Conservation (phyloP, 2,329 filamentous ascomycete species). For the Xylaria sp. region DNA sequence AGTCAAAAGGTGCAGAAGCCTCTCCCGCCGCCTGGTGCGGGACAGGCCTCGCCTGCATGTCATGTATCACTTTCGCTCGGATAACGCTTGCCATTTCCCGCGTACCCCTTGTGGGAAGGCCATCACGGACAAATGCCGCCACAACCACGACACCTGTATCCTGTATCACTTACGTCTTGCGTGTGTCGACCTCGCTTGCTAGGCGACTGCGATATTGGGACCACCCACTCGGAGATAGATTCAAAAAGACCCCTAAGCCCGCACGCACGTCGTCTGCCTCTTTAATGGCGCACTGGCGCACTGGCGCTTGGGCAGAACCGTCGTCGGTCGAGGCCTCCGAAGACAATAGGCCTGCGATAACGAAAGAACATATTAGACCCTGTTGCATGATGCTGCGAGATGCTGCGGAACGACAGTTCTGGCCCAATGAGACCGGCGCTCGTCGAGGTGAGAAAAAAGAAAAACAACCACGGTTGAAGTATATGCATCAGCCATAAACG, state of each 20-base stretch:
- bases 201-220: conserved; percentile 40
- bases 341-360: too few species aligned
- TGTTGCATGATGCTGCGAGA: conserved; percentile 45
- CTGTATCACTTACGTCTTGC: too few species aligned
- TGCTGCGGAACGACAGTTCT: conserved; percentile 43
- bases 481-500: conserved; percentile 38
- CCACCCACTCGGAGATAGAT: conserved; percentile 37
- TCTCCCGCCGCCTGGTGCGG: conserved; percentile 38
- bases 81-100: conserved; percentile 45
- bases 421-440: conserved; percentile 46
- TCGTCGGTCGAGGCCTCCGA: too few species aligned
- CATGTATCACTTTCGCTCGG: conserved; percentile 44
- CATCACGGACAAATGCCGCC: conserved; percentile 43
- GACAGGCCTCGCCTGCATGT: conserved; percentile 44
- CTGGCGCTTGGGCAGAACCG: conserved; percentile 40
- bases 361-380: too few species aligned
- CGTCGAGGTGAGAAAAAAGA: conserved; percentile 46
- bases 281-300: conserved; percentile 47
- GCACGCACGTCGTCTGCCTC: conserved; percentile 43
- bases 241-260: conserved; percentile 41
- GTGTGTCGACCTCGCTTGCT: conserved; percentile 42
- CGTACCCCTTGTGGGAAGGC: conserved; percentile 44
- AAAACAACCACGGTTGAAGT: conserved; percentile 47
- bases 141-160: conserved; percentile 45
- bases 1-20: conserved; percentile 33